Base-by-base conservation (phyloP, 2,329 filamentous ascomycete genomes). In the Diplocarpon rosae region DNA sequence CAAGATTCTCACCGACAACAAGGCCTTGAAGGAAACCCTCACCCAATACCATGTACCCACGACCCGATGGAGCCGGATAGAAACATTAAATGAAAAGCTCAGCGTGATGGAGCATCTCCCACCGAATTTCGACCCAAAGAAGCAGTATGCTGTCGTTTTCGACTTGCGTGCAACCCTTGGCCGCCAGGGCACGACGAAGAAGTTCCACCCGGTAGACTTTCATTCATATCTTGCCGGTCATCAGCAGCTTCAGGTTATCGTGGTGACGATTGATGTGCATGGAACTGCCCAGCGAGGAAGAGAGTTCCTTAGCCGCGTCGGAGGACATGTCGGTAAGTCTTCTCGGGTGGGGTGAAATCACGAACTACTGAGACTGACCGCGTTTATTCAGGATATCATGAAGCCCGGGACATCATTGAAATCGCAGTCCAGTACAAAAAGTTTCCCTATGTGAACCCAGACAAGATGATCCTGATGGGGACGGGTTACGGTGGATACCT, bases 401-500 rank as follows among this genome's bases (percentile, higher is more conserved):
- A 85, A 56, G 71, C 80, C 0, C 60, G 72, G 15, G 80, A 85
- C 57, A 80, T 85, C 58, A 73, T 83, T 53, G 83, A 75, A 71
- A 80, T 78, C 0, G 80, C 79, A 0, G 65, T 71, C 47, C 62
- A 77, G 56, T 66, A 81, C 2, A 66, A 69, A 0, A 59, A 64
- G 28, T 65, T 67, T 45, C 66, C 62, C 0, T 84, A 69, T 58
- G 68, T 83, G 46, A 74, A 84, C 55, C 60, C 64, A 1, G 60
- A 71, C 10, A 72, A 78, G 54, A 69, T 84, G 12, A 78, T 72
- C 33, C 83, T 84, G 56, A 83, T 75, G 66, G 80, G 80, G 1
- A 83, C 77, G 78, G 79, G 73, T 0, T 84, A 74, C 52, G 80
- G 80, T 11, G 80, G 80, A 1, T 85, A 80, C 54, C 68, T 85